Evolutionary conservation across 164 flowering plant species (phyloP), one percentile per base, ranked within the genome.

Genomic region (Annona squamosa): DNA sequence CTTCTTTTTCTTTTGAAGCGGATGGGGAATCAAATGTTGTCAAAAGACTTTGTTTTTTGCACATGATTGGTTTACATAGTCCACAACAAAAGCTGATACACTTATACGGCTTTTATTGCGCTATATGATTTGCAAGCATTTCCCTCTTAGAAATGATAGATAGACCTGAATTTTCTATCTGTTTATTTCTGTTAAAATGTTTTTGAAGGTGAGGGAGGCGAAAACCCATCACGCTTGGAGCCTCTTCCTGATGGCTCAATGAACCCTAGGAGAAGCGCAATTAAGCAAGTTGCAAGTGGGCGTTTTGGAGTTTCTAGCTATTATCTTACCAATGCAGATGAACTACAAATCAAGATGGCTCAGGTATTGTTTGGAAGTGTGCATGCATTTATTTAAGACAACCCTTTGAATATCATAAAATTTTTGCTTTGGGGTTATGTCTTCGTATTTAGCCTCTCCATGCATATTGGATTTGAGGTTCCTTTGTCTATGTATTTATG

Each of bases 201-300:
- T 72, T 12, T 37, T 81, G 66, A 63, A 93, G 99, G 99, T 81
- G 99, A 93, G 97, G 99, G 99, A 79, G 99, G 99, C 71, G 99
- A 96, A 81, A 88, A 91, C 68, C 98, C 99, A 72, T 91, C 97
- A 78, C 95, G 98, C 43, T 81, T 96, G 93, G 97, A 89, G 77
- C 88, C 97, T 70, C 96, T 96, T 83, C 81, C 91, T 19, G 90
- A 92, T 88, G 99, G 99, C 77, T 88, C 97, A 65, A 89, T 69
- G 87, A 96, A 96, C 76, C 97, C 99, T n/a, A 92, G 83, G 80
- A 87, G 99, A 76, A 96, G 99, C 84, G 85, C 98, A 5, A 96
- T 93, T 75, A 96, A 96, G 89, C 99, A 96, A 81, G 97, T 96
- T 75, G 99, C 99, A 4, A 96, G 99, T 89, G 99, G 98, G 46